Conservation (phyloP, 768 basidiomycete species). For the Psilocybe sp. region DNA sequence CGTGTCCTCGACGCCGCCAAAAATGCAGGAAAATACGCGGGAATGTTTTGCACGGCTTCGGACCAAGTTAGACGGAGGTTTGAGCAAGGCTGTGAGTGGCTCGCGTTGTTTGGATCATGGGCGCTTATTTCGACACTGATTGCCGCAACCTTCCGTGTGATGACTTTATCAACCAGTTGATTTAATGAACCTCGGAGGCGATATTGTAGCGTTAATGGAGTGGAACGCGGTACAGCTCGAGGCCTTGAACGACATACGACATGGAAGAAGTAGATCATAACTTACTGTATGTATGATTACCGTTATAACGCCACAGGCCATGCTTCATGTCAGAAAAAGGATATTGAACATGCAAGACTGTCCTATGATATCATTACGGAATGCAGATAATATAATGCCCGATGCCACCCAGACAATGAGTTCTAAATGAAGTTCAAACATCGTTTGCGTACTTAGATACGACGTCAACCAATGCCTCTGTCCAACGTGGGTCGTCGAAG, state of each 20-base stretch:
- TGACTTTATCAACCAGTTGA: constrained; percentile 8
- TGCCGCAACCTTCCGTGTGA: not conserved
- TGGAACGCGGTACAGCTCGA: constrained; percentile 15
- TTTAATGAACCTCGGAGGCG: constrained; percentile 19
- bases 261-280: not conserved
- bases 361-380: too few relatives aligned
- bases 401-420: too few relatives aligned
- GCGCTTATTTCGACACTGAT: not conserved
- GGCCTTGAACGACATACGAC: constrained; percentile 10
- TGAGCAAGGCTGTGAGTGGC: constrained; percentile 16
- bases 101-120: not conserved
- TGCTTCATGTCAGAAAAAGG: not conserved
- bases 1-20: constrained; percentile 14
- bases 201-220: constrained; percentile 14
- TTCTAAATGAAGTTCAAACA: too few relatives aligned
- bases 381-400: too few relatives aligned
- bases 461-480: constrained; percentile 25
- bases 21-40: constrained; percentile 18
- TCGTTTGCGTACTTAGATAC: constrained; percentile 6
- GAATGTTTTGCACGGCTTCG: constrained; percentile 18
- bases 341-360: too few relatives aligned
- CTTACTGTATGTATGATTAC: not conserved
- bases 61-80: constrained; percentile 14
- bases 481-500: constrained; percentile 32
- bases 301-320: too few relatives aligned